These are phyloP conservation scores for Rhodamnia rubescens DNA, from an alignment of 345 rosid species.

Conservation along the genomic window DNA sequence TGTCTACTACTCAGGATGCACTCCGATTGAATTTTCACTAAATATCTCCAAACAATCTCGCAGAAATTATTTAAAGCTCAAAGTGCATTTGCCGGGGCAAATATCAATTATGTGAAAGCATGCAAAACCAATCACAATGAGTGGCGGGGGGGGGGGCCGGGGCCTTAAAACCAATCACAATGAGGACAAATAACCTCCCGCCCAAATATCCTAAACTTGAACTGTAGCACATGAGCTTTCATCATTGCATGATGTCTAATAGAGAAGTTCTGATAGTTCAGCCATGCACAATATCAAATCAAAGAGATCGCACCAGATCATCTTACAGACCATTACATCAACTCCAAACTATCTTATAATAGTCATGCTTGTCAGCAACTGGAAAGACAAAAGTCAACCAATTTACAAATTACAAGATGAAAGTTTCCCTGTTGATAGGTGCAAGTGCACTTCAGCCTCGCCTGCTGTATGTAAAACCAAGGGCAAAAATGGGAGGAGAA, in stretches of 20 bases:
- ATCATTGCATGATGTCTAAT: neutral
- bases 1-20: neutral
- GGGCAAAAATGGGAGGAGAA: neutral
- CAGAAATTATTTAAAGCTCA: neutral
- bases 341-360: neutral
- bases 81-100: neutral
- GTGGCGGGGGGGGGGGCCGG: too few relatives aligned
- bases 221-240: neutral
- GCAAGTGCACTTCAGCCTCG: neutral
- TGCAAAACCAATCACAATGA: neutral
- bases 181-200: neutral
- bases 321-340: neutral
- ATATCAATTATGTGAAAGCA: neutral
- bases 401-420: neutral
- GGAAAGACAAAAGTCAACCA: neutral
- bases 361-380: neutral
- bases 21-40: neutral
- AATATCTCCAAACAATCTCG: neutral
- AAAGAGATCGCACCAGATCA: neutral
- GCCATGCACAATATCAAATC: neutral
- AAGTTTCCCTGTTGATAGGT: neutral
- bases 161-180: too few relatives aligned
- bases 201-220: neutral
- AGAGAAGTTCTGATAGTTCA: neutral
- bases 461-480: neutral